These are phyloP conservation scores for Geotrichum armillariae DNA, from an alignment of 1,139 yeast species.

Conservation along the genomic window DNA sequence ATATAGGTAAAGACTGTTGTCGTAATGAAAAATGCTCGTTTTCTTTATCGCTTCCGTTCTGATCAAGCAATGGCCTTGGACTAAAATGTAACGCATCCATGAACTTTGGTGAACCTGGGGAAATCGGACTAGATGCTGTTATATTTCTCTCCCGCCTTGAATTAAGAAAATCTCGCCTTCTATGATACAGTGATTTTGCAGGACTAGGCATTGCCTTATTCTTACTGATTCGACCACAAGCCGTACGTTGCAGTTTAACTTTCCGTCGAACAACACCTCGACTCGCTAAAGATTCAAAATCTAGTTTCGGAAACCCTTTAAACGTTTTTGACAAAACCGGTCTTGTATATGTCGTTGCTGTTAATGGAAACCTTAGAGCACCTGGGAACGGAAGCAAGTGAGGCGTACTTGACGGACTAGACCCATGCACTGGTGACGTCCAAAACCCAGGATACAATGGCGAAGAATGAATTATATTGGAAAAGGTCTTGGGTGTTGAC, in stretches of 20 bases:
- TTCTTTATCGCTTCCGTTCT: background rate
- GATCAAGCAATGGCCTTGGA: background rate
- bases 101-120: background rate
- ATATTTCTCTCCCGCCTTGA: too few relatives aligned
- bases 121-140: background rate
- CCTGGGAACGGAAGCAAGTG: conserved; percentile 1
- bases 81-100: too few relatives aligned
- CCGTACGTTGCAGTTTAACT: background rate
- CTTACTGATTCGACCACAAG: background rate
- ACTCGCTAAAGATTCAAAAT: conserved; percentile 16
- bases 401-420: conserved; percentile 1
- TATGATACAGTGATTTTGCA: background rate
- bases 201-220: background rate
- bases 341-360: background rate
- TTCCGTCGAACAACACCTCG: background rate
- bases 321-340: background rate
- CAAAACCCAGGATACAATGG: conserved; percentile 14
- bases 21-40: background rate
- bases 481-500: conserved; percentile 10
- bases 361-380: background rate
- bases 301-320: conserved; percentile 10
- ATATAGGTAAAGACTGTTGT: too few relatives aligned
- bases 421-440: conserved; percentile 13
- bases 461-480: conserved; percentile 15
- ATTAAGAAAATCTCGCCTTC: background rate